A percentile compares a stretch with the other conserved stretches of the same genome.
Conservation (phyloP, 208 protist species). For the Trypanosoma rangeli region DNA sequence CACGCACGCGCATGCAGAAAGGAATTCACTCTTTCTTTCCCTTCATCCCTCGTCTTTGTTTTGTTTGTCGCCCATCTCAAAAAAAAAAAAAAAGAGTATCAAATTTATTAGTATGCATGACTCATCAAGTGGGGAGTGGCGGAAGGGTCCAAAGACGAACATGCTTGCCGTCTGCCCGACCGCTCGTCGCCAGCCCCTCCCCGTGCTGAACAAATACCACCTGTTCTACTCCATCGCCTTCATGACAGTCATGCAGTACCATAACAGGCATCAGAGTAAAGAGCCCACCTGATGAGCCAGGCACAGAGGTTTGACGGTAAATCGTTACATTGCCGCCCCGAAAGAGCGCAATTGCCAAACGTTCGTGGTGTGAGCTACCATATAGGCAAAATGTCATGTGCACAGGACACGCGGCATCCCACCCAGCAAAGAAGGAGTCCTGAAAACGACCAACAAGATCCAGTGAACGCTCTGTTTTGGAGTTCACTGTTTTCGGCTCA, state of each 20-base stretch:
- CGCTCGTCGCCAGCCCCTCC: slow-evolving; percentile 62
- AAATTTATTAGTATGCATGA: background rate
- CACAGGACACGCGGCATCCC: slow-evolving; percentile 39
- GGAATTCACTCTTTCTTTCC: background rate
- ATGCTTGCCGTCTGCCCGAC: slow-evolving; percentile 46
- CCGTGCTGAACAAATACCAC: slow-evolving; percentile 60
- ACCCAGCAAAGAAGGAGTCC: slow-evolving; percentile 57
- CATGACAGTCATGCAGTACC: slow-evolving; percentile 54
- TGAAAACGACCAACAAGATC: slow-evolving; percentile 30
- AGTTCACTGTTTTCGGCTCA: slow-evolving; percentile 37
- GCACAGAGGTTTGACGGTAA: slow-evolving; percentile 36
- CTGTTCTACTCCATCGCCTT: slow-evolving; percentile 41
- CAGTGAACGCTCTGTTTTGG: slow-evolving; percentile 10
- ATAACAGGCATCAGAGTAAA: slow-evolving; percentile 46
- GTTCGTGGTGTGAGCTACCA: slow-evolving; percentile 68
- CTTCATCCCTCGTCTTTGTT: background rate
- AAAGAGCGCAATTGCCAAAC: slow-evolving; percentile 46
- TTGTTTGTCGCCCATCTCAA: background rate
- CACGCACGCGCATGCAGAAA: background rate
- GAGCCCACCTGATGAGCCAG: background rate
- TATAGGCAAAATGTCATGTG: slow-evolving; percentile 46
- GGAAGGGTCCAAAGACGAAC: slow-evolving; percentile 65
- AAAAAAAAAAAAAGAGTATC: no score
- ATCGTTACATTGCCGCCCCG: slow-evolving; percentile 49
- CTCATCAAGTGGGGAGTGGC: slow-evolving; percentile 4